Base-by-base conservation (phyloP, 2,329 filamentous ascomycete genomes). In the Cytospora mali region DNA sequence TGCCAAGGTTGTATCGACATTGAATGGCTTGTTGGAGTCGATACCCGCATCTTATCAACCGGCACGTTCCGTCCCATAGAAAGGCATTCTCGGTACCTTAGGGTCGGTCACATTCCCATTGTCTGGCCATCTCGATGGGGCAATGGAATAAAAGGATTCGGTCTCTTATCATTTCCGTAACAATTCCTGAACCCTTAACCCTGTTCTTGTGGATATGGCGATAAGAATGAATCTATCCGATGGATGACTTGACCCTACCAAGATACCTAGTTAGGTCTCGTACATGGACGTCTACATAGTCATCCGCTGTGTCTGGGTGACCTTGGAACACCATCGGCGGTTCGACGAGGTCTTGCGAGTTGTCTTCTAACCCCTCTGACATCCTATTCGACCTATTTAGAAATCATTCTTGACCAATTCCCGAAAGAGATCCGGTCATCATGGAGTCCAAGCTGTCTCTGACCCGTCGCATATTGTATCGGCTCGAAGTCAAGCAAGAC, bases 401-500 rank as follows among this genome's bases (percentile, higher is more conserved):
- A n/a, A n/a, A n/a, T n/a, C n/a, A n/a, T n/a, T n/a, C n/a, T 39
- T 18, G 16, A 39, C 4, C 14, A 18, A 39, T 1, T 5, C 16
- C 16, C 35, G 1, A 11, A 4, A 39, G 35, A 18, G 35, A 39
- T 14, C 16, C 35, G n/a, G 2, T 11, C 2, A 18, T 5, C 16
- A 39, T 39, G 35, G 35, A 39, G 14, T 5, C 35, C 14, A 39
- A 39, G 35, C 14, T 18, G 9, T 39, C 14, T 39, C 16, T 39
- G 4, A 39, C 35, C n/a, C 35, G 51, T 27, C 60, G 63, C 25
- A 31, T 69, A 4, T 16, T 67, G 2, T 56, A 62, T 54, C 66
- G 67, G 16, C 56, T 72, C 13, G 64, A 72, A 51, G 68, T 72
- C 49, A 53, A 69, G 9, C 64, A 68, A 49, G 68, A 69, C 62